Evolutionary conservation across 306 rosid species (phyloP), one percentile per base, ranked within the genome.

Genomic region (Purshia tridentata): DNA sequence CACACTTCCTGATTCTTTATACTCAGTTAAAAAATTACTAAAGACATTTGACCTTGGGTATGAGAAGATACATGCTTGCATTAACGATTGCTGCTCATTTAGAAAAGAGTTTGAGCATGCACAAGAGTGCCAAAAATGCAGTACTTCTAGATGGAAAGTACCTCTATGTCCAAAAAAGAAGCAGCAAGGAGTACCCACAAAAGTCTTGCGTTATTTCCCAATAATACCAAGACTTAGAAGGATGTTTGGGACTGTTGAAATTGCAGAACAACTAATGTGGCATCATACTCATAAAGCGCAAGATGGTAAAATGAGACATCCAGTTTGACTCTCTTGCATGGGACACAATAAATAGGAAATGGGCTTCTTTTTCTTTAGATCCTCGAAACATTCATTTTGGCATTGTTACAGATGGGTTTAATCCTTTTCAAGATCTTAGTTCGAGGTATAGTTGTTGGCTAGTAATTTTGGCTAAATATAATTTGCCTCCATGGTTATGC

Each of bases 391-490:
- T 50, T 4, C 6, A 60, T 40, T 39, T 68, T 19, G 72, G 72
- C 9, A 18, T 68, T 48, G 35, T 6, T 29, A 37, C 46, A 8
- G 9, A 62, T 37, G 67, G 67, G 7, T 20, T 62, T 19, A 62
- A 64, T 64, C 69, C 69, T 2, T 64, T 13, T 42, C 1, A 8
- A 12, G 9, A 44, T 18, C 18, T 64, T 1, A 60, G 69, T 14
- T 0, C 20, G 14, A 39, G 10, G 22, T 60, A 73, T 60, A 73
- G 69, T 48, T 73, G 77, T 45, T 73, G 61, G 69, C 6, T 39
- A 12, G 48, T 72, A 16, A 16, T 72, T 23, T 52, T 72, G 19
- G 19, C 9, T 6, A 41, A 12, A 42, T 64, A 64, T 14, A 64
- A 64, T 37, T n/a, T 40, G 13, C 72, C 72, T 19, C 60, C 73